These are phyloP conservation scores for Teunomyces cretensis DNA, from an alignment of 805 yeast species.

Conservation along the genomic window DNA sequence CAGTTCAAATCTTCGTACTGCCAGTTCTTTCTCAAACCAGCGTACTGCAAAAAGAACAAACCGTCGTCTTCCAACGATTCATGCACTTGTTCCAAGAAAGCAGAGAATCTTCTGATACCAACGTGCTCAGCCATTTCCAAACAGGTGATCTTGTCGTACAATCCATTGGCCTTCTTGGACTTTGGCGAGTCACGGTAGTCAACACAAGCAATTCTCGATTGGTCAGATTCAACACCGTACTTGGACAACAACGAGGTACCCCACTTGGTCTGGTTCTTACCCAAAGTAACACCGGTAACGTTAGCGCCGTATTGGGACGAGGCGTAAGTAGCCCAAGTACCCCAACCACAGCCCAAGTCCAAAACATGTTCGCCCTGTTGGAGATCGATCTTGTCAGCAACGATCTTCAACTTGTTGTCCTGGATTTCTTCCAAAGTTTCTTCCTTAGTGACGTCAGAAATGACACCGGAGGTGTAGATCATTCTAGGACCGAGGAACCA, in stretches of 20 bases:
- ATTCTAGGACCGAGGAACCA: constrained; percentile 95
- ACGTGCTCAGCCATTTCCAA: constrained; percentile 97
- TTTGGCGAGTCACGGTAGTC: constrained; percentile 94
- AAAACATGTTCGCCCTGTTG: constrained; percentile 70
- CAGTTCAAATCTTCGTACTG: constrained; percentile 91
- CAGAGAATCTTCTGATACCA: constrained; percentile 78
- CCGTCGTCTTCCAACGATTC: constrained; percentile 93
- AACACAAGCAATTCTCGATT: constrained; percentile 73
- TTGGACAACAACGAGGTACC: constrained; percentile 70
- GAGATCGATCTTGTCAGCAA: constrained; percentile 81
- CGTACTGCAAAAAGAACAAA: constrained; percentile 79
- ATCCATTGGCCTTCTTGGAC: constrained; percentile 39
- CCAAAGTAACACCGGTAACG: constrained; percentile 87
- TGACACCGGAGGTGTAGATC: constrained; percentile 88
- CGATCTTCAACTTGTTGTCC: constrained; percentile 85
- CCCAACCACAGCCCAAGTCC: constrained; percentile 96
- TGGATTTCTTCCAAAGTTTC: constrained; percentile 80
- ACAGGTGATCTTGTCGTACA: constrained; percentile 84
- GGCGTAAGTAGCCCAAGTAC: constrained; percentile 83
- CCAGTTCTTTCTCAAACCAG: constrained; percentile 90
- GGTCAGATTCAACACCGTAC: constrained; percentile 67
- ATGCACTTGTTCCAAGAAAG: constrained; percentile 76
- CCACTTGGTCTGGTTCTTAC: constrained; percentile 88
- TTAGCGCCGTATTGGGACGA: constrained; percentile 79
- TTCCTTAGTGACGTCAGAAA: constrained; percentile 54